phyloP scores from a whole-genome alignment of 2,329 filamentous ascomycete genomes.

The Diaporthe ilicicola region DNA sequence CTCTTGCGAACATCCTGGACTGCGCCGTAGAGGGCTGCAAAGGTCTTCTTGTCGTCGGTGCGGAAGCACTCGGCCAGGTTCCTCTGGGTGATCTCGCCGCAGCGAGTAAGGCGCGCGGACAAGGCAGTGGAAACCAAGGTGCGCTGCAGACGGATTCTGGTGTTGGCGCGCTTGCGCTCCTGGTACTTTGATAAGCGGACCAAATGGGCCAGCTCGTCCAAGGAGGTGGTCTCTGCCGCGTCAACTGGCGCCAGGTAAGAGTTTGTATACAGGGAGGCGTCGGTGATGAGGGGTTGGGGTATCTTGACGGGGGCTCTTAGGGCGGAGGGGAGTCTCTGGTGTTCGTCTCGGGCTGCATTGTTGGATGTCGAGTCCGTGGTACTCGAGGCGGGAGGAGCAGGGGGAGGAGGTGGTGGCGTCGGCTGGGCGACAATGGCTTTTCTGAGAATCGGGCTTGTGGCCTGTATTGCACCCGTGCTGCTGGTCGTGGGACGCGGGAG shows the following conservation, averaged over 20 bases:
- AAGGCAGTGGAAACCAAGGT: slow-evolving; percentile 79
- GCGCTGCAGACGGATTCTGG: slow-evolving; percentile 76
- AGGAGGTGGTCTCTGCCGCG: slow-evolving; percentile 71
- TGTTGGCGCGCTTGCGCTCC: slow-evolving; percentile 79
- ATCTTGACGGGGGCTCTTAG: slow-evolving; percentile 33
- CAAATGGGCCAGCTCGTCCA: slow-evolving; percentile 81
- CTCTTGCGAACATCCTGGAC: slow-evolving; percentile 82
- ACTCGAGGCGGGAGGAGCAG: slow-evolving; percentile 37
- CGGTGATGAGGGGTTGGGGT: slow-evolving; percentile 67
- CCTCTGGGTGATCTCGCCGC: slow-evolving; percentile 77
- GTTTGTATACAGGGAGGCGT: slow-evolving; percentile 73
- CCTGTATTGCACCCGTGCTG: slow-evolving; percentile 43
- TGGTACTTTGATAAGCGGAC: slow-evolving; percentile 83
- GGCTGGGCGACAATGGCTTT: slow-evolving; percentile 61
- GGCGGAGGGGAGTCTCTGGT: slow-evolving; percentile 30
- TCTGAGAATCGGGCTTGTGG: slow-evolving; percentile 48
- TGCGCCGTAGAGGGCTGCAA: slow-evolving; percentile 78
- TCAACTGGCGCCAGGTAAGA: slow-evolving; percentile 66
- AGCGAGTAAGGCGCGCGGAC: slow-evolving; percentile 77
- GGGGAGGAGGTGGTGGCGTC: slow-evolving; percentile 43
- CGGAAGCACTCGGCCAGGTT: slow-evolving; percentile 82
- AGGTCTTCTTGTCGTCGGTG: slow-evolving; percentile 80
- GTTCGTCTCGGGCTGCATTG: slow-evolving; percentile 32
- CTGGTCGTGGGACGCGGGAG: slow-evolving; percentile 47
- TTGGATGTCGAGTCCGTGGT: slow-evolving; percentile 35